Base-by-base conservation (phyloP, 306 rosid species). In the Casuarina equisetifolia region DNA sequence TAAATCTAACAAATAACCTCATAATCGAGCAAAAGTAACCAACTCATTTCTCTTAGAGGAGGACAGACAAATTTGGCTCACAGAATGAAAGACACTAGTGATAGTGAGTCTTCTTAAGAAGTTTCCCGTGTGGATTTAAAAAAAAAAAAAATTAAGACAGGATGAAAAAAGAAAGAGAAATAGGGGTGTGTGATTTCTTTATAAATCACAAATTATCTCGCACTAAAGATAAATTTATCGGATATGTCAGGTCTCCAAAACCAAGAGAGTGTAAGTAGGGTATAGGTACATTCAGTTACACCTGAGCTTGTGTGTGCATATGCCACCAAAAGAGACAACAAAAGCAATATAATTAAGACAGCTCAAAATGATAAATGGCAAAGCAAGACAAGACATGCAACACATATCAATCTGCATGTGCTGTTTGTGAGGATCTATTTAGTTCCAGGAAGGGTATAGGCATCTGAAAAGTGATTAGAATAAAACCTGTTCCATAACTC, bases 331-430 rank as follows among this genome's bases (percentile, higher is more conserved):
- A 39, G 48, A 17, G 16, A 7, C 46, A 40, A 4, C 39, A 12
- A 40, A 16, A 66, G 49, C 32, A 66, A 36, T 62, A 62, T 38
- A 62, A 62, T 62, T 38, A 62, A 62, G 69, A 62, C 16, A 62
- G 44, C 42, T 62, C 44, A 8, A 62, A 35, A 62, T 15, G 32
- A 61, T 61, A 61, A 35, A 61, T 35, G 43, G 68, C 39, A 61
- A 19, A 61, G 42, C 43, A 61, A 61, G 68, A 32, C 4, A 61
- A 4, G 15, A 0, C 43, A 35, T 4, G 6, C n/a, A 25, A 61
- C 42, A 25, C 4, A 10, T 61, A 25, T 17, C 40, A 12, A 0
- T 35, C 49, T 61, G 17, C 17, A 3, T n/a, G 2, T 35, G 32
- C 44, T 38, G 17, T 19, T 38, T 36, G 69, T 62, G 36, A 62